Conservation (phyloP, 148 eudicot species). For the Polygonum aviculare region DNA sequence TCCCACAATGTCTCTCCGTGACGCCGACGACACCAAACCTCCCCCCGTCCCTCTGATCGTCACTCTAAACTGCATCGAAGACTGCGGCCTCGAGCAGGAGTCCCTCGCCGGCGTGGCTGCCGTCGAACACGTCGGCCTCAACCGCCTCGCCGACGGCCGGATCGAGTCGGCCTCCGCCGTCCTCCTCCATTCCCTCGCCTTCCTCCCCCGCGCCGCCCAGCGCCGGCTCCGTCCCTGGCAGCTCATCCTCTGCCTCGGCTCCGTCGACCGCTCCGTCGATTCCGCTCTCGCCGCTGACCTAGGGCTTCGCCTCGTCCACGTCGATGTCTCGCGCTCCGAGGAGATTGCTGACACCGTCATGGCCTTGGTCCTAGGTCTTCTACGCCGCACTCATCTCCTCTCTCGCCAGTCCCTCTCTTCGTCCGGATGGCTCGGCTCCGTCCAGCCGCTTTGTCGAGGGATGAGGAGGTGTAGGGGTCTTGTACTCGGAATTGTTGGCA, state of each 20-base stretch:
- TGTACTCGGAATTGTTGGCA: constrained; percentile 87
- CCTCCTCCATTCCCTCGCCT: constrained; percentile 81
- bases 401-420: constrained; percentile 78
- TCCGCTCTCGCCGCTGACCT: constrained; percentile 88
- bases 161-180: constrained; percentile 84
- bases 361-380: constrained; percentile 72
- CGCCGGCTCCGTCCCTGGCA: constrained; percentile 89
- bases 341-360: constrained; percentile 94
- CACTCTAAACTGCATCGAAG: constrained; percentile 93
- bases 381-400: constrained; percentile 73
- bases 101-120: constrained; percentile 63
- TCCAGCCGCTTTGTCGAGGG: constrained; percentile 93
- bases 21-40: constrained; percentile 17
- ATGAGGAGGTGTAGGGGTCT: constrained; percentile 95
- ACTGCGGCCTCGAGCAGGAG: constrained; percentile 49
- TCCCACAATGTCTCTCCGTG: constrained; percentile 3
- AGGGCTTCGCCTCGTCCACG: constrained; percentile 70
- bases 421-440: constrained; percentile 92
- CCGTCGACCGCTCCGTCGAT: constrained; percentile 76
- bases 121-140: constrained; percentile 73
- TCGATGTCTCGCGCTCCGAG: constrained; percentile 81
- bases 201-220: constrained; percentile 98
- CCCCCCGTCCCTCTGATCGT: constrained; percentile 52
- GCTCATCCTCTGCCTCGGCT: constrained; percentile 91
- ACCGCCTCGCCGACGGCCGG: constrained; percentile 57